phyloP scores from a whole-genome alignment of 176 grass and related monocot species.

The Thalia dealbata region DNA sequence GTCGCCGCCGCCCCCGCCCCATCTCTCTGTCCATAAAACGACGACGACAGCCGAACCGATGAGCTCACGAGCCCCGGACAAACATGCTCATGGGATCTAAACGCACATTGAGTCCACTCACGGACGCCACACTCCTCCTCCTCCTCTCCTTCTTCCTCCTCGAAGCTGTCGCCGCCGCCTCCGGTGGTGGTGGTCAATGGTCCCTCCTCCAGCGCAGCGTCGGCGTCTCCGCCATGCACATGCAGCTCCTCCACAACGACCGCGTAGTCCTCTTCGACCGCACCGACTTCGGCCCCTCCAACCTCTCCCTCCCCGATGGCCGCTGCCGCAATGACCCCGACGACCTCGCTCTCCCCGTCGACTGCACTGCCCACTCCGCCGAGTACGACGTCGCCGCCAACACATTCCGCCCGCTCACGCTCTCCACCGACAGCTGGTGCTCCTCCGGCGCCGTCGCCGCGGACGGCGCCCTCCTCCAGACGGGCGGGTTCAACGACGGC shows the following conservation, averaged over 20 bases:
- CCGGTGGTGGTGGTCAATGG: background rate
- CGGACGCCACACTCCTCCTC: background rate
- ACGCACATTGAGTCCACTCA: background rate
- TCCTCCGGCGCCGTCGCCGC: background rate
- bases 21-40: no score
- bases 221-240: constrained; percentile 8
- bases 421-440: constrained; percentile 2
- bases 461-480: background rate
- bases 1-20: no score
- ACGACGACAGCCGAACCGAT: no score
- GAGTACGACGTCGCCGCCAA: constrained; percentile 1
- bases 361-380: constrained; percentile 1
- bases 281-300: background rate
- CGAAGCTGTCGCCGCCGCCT: background rate
- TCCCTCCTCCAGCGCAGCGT: background rate
- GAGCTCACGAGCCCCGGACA: no score
- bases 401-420: background rate
- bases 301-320: background rate
- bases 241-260: constrained; percentile 6
- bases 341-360: background rate
- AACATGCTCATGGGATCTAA: no score
- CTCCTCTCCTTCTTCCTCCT: background rate
- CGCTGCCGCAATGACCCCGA: background rate
- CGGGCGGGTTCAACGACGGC: constrained; percentile 1
- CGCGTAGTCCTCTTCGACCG: constrained; percentile 3